A percentile compares a stretch with the other conserved stretches of the same genome.
Evolutionary conservation across 768 basidiomycete genomes (phyloP).

Genomic region (Chalciporus pseudorubinellus): DNA sequence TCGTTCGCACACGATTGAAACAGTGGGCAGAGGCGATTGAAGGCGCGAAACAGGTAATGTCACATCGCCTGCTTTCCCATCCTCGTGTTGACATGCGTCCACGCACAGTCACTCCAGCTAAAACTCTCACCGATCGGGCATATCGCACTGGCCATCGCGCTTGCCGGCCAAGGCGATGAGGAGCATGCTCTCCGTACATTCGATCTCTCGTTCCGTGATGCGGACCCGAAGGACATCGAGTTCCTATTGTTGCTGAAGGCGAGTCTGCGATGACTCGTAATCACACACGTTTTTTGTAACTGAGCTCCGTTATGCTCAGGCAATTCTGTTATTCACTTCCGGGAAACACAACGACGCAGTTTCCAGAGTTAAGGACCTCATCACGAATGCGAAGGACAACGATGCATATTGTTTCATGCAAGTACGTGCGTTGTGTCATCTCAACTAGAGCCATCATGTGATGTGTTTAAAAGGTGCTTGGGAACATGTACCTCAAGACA

Average conservation of each 20-base stretch:
- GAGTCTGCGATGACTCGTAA: not conserved
- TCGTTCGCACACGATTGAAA: too few species aligned
- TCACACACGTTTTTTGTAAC: not conserved
- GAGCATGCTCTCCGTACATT: not conserved
- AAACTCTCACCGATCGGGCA: too few species aligned
- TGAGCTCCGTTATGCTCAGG: not conserved
- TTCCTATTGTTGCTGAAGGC: slow-evolving; percentile 1
- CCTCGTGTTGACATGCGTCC: too few species aligned
- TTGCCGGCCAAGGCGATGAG: not conserved
- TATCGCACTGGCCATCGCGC: too few species aligned
- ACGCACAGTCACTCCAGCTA: too few species aligned
- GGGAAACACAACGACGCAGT: not conserved
- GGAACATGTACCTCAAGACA: not conserved
- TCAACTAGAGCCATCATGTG: not conserved
- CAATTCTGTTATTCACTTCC: not conserved
- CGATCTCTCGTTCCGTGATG: slow-evolving; percentile 1
- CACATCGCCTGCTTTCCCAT: too few species aligned
- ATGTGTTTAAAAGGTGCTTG: not conserved
- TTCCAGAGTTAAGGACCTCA: not conserved
- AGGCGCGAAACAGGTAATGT: too few species aligned
- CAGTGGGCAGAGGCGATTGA: too few species aligned
- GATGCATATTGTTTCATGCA: not conserved
- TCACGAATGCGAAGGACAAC: not conserved
- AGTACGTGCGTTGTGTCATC: not conserved
- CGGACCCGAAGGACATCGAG: not conserved